phyloP scores from a whole-genome alignment of 768 basidiomycete species.

The Russula dissimulans region DNA sequence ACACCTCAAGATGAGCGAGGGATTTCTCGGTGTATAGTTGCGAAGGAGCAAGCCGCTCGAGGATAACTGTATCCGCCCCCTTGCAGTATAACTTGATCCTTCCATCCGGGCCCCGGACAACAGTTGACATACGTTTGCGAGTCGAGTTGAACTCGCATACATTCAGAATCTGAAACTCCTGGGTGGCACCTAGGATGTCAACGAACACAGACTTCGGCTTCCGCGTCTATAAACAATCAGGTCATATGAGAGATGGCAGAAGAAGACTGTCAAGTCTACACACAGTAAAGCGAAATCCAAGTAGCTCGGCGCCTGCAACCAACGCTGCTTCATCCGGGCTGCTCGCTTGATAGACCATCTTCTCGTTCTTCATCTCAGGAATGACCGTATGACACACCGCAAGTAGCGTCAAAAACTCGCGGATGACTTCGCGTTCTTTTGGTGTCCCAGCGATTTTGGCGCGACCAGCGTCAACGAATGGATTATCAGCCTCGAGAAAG shows the following conservation, averaged over 20 bases:
- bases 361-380: constrained; percentile 83
- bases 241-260: constrained; percentile 13
- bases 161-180: constrained; percentile 88
- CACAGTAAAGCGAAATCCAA: constrained; percentile 93
- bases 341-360: constrained; percentile 89
- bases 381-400: constrained; percentile 99
- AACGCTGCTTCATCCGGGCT: constrained; percentile 97
- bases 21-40: constrained; percentile 84
- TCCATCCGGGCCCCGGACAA: constrained; percentile 80
- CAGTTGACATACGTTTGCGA: constrained; percentile 94
- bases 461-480: constrained; percentile 43
- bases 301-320: constrained; percentile 83
- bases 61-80: constrained; percentile 95
- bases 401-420: constrained; percentile 37
- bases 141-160: constrained; percentile 99
- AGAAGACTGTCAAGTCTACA: constrained; percentile 26
- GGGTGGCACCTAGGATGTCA: constrained; percentile 56
- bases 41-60: constrained; percentile 81
- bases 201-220: constrained; percentile 96
- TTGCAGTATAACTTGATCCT: constrained; percentile 94
- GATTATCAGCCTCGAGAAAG: constrained; percentile 42
- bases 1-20: constrained; percentile 80
- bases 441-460: constrained; percentile 20
- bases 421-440: constrained; percentile 31
- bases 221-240: constrained; percentile 53